These are phyloP conservation scores for Lathyrus sativus DNA, from an alignment of 306 rosid genomes.

Conservation along the genomic window DNA sequence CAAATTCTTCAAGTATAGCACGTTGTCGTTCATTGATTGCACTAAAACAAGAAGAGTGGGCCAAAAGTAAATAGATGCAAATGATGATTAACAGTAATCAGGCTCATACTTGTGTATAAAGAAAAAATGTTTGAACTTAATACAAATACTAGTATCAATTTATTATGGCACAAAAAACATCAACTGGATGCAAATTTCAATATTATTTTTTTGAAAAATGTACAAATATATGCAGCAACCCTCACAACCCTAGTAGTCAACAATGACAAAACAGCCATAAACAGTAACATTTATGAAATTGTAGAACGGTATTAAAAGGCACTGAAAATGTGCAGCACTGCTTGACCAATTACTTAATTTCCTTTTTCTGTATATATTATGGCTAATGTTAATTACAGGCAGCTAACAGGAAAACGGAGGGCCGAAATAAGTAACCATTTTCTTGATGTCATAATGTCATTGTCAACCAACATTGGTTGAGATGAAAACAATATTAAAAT, in stretches of 20 bases:
- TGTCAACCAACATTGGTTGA: slow-evolving; percentile 23
- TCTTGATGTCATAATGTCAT: slow-evolving; percentile 25
- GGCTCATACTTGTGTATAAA: not conserved
- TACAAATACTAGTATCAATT: slow-evolving; percentile 14
- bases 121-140: slow-evolving; percentile 26
- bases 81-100: slow-evolving; percentile 20
- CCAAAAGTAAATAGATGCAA: slow-evolving; percentile 40
- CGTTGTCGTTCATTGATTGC: slow-evolving; percentile 74
- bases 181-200: slow-evolving; percentile 21
- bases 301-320: not conserved
- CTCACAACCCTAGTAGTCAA: slow-evolving; percentile 1
- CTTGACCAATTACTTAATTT: slow-evolving; percentile 8
- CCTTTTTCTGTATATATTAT: not conserved
- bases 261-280: slow-evolving; percentile 23
- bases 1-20: slow-evolving; percentile 86
- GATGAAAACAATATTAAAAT: slow-evolving; percentile 10
- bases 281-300: not conserved
- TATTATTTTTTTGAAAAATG: slow-evolving; percentile 4
- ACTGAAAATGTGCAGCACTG: not conserved
- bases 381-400: slow-evolving; percentile 22
- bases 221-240: slow-evolving; percentile 25
- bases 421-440: slow-evolving; percentile 1
- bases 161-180: slow-evolving; percentile 23
- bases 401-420: slow-evolving; percentile 4
- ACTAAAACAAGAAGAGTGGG: slow-evolving; percentile 47